Base-by-base conservation (phyloP, 805 yeast species). In the Candida wancherniae region DNA sequence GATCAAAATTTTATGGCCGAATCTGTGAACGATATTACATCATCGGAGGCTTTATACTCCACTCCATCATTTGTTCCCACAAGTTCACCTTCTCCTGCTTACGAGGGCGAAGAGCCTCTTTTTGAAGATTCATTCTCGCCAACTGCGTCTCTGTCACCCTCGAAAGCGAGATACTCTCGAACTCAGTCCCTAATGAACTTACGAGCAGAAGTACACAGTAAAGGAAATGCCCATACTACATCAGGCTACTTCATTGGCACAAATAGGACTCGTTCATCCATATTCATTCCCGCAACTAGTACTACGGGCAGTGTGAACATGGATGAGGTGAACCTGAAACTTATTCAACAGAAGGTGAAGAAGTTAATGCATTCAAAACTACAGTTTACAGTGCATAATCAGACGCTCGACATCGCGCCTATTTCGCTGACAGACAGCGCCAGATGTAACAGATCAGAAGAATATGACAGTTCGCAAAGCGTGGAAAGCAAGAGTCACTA, bases 161-260 rank as follows among this genome's bases (percentile, higher is more conserved):
- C 23, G 21, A 35, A 29, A 20, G 31, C 23, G 8, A 26, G 36
- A n/a, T 22, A 10, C 23, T 54, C 67, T 5, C 43, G 64, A 17
- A 55, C 64, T 1, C 67, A 61, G 31, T 61, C 67, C 6, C 53
- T 61, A 52, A 49, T 48, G 36, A 64, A 59, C 26, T 38, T 51
- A 6, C 43, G n/a, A n/a, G n/a, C n/a, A n/a, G n/a, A n/a, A n/a
- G n/a, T n/a, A n/a, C n/a, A n/a, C n/a, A n/a, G n/a, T n/a, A n/a
- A n/a, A n/a, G n/a, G n/a, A n/a, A n/a, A n/a, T n/a, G n/a, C n/a
- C n/a, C n/a, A n/a, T n/a, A n/a, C n/a, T n/a, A n/a, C n/a, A n/a
- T n/a, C n/a, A n/a, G n/a, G n/a, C n/a, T n/a, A n/a, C n/a, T n/a
- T n/a, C n/a, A n/a, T n/a, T n/a, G n/a, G n/a, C n/a, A n/a, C n/a